Conservation (phyloP, 2,329 filamentous ascomycete genomes). For the Aspergillus sp. region DNA sequence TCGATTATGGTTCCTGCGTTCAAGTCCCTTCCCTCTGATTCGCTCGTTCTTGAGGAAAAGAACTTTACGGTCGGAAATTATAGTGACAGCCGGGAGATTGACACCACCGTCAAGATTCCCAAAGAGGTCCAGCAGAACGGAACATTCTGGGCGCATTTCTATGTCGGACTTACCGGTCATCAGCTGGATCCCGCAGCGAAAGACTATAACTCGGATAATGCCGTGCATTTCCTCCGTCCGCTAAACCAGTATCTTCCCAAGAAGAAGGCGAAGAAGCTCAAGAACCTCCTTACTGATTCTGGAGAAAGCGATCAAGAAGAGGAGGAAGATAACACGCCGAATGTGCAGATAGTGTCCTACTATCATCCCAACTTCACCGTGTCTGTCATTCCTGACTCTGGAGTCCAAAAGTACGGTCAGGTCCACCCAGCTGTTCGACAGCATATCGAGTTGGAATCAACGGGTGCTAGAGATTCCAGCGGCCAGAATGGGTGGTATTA, state of each 20-base stretch:
- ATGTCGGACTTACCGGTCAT: constrained; percentile 67
- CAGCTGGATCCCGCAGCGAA: constrained; percentile 65
- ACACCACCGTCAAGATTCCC: constrained; percentile 71
- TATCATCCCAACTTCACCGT: constrained; percentile 94
- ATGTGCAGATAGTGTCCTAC: constrained; percentile 70
- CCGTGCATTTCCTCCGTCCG: constrained; percentile 76
- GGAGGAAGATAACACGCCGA: constrained; percentile 48
- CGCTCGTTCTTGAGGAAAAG: constrained; percentile 70
- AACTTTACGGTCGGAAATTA: constrained; percentile 71
- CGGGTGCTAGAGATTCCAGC: constrained; percentile 69
- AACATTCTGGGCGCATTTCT: constrained; percentile 92
- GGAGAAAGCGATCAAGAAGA: constrained; percentile 43
- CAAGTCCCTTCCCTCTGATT: constrained; percentile 55
- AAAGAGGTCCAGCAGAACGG: constrained; percentile 78
- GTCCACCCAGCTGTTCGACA: constrained; percentile 68
- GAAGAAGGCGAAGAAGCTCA: constrained; percentile 81
- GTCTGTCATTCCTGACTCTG: constrained; percentile 73
- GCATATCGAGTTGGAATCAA: constrained; percentile 70
- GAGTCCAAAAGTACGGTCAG: constrained; percentile 57
- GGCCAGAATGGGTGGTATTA: constrained; percentile 92
- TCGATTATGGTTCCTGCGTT: constrained; percentile 59
- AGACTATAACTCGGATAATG: constrained; percentile 64
- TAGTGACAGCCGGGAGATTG: constrained; percentile 67
- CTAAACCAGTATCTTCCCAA: constrained; percentile 83
- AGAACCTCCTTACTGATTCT: constrained; percentile 62